These are phyloP conservation scores for Xerocomellus chrysenteron DNA, from an alignment of 768 basidiomycete species.

Conservation along the genomic window DNA sequence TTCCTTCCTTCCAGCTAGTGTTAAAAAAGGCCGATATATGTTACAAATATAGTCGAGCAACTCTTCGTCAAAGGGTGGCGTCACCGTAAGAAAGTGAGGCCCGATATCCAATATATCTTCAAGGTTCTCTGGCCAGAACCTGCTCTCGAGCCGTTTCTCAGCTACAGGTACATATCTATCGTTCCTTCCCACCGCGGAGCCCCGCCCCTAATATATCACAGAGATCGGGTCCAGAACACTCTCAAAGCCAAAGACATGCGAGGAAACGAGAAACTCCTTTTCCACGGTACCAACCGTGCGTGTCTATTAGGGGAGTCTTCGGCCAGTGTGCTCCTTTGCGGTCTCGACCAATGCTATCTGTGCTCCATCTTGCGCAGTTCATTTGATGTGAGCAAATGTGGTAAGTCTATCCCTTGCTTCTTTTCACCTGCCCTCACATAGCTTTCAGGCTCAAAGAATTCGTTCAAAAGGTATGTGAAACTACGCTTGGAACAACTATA, in stretches of 20 bases:
- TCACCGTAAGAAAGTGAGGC: constrained; percentile 52
- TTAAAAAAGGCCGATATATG: neutral
- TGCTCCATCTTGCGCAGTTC: constrained; percentile 59
- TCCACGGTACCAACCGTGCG: constrained; percentile 64
- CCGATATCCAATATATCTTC: constrained; percentile 49
- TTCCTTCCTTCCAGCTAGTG: neutral
- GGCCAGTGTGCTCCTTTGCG: constrained; percentile 47
- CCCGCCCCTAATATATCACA: constrained; percentile 10
- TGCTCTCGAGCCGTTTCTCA: constrained; percentile 43
- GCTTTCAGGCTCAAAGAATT: constrained; percentile 50
- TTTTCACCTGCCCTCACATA: constrained; percentile 3
- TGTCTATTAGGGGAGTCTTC: constrained; percentile 58
- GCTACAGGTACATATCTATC: constrained; percentile 41
- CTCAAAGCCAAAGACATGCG: constrained; percentile 27
- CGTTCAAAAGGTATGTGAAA: constrained; percentile 45
- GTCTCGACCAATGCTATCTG: constrained; percentile 48
- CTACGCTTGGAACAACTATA: neutral
- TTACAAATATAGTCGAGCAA: constrained; percentile 41
- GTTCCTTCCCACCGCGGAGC: constrained; percentile 18
- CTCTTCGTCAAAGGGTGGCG: constrained; percentile 55
- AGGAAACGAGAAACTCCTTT: constrained; percentile 58
- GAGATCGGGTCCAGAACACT: constrained; percentile 27
- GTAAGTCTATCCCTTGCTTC: constrained; percentile 32
- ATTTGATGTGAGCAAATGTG: constrained; percentile 60
- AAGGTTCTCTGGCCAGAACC: constrained; percentile 49